Evolutionary conservation across 345 rosid genomes (phyloP), one percentile per base, ranked within the genome.

Genomic region (Capsella bursapastoris): DNA sequence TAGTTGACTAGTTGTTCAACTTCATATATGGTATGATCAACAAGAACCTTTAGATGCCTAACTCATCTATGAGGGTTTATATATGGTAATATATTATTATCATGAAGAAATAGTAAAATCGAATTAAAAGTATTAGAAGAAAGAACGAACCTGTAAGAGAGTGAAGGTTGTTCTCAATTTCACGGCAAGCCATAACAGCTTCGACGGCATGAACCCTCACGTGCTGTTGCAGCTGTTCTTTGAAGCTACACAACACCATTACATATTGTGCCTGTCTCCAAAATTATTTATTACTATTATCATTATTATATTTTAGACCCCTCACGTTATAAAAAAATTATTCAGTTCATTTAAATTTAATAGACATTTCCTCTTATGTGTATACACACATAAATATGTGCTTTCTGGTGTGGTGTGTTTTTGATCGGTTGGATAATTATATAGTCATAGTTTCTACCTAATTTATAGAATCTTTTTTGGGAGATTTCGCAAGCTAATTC

Each of bases 171-270:
- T 83, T 94, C 75, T 91, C 97, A 64, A 94, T 90, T 74, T 91
- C 97, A 71, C 98, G 98, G 87, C 98, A 91, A 74, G 89, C 92
- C 98, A 91, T 94, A 71, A 94, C 97, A 41, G 97, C 98, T 80
- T 94, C 98, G 49, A 94, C 96, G 80, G 98, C 98, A 68, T 94
- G 96, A 69, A 94, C 93, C 79, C 97, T 85, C 81, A 94, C 98
- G 79, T 94, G 98, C 53, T 94, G 98, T 68, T 94, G 98, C 16
- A 94, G 95, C 83, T 94, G 98, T 61, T 94, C 98, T 81, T 91
- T 94, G 86, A 94, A 94, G 70, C 86, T 86, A 84, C 98, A 94
- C 78, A 94, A 64, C 68, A 94, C 87, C 82, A 91, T 84, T 88
- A 94, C 76, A 82, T 94, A 91, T 66, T 94, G 98, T 62, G 89